Base-by-base conservation (phyloP, 2,329 filamentous ascomycete genomes). In the Celoporthe dispersa region DNA sequence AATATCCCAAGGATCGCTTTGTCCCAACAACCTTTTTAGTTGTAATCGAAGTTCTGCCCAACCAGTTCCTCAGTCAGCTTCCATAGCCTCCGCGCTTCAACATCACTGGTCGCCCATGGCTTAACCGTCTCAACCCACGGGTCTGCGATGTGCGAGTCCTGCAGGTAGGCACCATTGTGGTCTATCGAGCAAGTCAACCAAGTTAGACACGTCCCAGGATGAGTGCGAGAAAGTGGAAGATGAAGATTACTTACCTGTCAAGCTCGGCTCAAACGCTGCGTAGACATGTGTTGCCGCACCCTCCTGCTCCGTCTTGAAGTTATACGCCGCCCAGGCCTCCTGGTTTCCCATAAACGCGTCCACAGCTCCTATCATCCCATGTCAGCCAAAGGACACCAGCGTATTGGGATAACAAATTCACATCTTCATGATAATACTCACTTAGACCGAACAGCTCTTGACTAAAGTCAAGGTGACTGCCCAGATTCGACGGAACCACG, bases 81-180 rank as follows among this genome's bases (percentile, higher is more conserved):
- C 83, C 84, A 86, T 44, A 86, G 72, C 73, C 73, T 79, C 60
- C 75, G 75, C 73, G 81, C 82, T 19, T 75, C 78, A 55, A 79
- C 77, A 66, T 76, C 74, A 70, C 84, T 78, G 3, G 62, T 41
- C 2, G 65, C 66, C 33, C 66, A 70, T 9, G 35, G 48, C n/a
- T 31, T 25, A 0, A 68, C 39, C 41, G 66, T 48, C 2, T 57
- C 39, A 6, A 62, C 39, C 9, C 12, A 57, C 22, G 68, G 69
- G 12, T 71, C 65, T 3, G 41, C 53, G 25, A 71, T 28, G 19
- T 61, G 55, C 9, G 55, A 67, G 11, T 67, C 57, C 19, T 39
- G 25, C 19, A 67, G 59, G 25, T 67, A 67, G 2, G 57, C 41
- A 2, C 66, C 66, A 7, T 62, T 67, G 16, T 61, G 39, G 19